A percentile compares a stretch with the other conserved stretches of the same genome.
Conservation (phyloP, 495 filamentous ascomycete species). For the Hypomontagnella monticulosa region DNA sequence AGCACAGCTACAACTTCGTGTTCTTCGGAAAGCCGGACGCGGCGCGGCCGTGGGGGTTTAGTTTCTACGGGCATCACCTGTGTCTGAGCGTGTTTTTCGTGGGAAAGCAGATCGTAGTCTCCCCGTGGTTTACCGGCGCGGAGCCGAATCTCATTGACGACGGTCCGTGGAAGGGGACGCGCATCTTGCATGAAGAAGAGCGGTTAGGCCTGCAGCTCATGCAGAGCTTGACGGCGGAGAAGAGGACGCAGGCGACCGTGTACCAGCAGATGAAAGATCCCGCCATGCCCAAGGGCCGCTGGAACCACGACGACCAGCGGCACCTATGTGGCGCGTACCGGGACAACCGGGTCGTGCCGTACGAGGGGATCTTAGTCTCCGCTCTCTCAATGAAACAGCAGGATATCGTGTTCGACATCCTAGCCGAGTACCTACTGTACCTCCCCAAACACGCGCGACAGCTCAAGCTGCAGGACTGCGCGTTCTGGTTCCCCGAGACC, state of each 20-base stretch:
- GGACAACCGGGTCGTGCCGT: conserved; percentile 78
- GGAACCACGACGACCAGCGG: conserved; percentile 79
- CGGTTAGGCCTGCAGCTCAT: conserved; percentile 69
- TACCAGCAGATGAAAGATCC: conserved; percentile 66
- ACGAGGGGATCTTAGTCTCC: conserved; percentile 69
- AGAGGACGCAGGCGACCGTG: conserved; percentile 63
- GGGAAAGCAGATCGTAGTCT: conserved; percentile 67
- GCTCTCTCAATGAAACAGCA: conserved; percentile 59
- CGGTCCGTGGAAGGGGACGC: conserved; percentile 67
- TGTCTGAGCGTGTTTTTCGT: conserved; percentile 74
- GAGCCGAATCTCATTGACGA: conserved; percentile 78
- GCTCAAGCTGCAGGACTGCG: conserved; percentile 61
- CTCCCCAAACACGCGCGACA: conserved; percentile 63
- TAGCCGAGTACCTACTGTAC: conserved; percentile 70
- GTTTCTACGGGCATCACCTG: conserved; percentile 81
- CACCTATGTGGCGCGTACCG: conserved; percentile 78
- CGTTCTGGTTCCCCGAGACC: conserved; percentile 67
- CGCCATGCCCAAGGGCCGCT: conserved; percentile 71
- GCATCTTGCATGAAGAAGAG: conserved; percentile 74
- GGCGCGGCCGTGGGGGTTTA: conserved; percentile 71
- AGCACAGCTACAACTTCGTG: conserved; percentile 77
- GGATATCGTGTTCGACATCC: conserved; percentile 62
- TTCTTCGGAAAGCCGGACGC: conserved; percentile 68
- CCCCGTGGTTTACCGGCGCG: conserved; percentile 79
- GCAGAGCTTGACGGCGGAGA: conserved; percentile 64